A percentile compares a stretch with the other conserved stretches of the same genome.
phyloP scores from a whole-genome alignment of 176 grass and related monocot genomes.

The Oryza longistaminata region DNA sequence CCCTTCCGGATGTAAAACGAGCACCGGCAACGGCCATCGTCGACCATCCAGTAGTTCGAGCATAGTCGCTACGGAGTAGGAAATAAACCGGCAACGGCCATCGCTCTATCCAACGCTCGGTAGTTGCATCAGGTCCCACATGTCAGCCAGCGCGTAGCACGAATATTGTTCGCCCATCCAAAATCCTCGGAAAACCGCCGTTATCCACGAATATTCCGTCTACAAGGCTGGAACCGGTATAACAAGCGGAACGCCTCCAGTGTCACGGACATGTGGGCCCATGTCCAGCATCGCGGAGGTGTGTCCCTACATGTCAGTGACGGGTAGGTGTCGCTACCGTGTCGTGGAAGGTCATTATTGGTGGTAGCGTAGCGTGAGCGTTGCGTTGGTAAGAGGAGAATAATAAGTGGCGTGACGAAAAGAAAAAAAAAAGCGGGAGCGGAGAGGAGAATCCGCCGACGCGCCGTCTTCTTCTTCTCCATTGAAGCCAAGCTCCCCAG shows the following conservation, averaged over 20 bases:
- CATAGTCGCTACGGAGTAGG: too few species aligned
- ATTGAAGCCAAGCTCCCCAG: background rate
- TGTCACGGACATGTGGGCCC: background rate
- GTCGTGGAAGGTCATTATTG: background rate
- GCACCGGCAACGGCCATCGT: too few species aligned
- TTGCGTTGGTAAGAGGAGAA: background rate
- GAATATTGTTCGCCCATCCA: background rate
- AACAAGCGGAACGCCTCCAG: background rate
- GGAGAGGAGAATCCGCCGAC: background rate
- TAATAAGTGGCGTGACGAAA: constrained; percentile 8
- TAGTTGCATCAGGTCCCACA: background rate
- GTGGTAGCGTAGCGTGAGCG: background rate
- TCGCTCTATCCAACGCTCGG: background rate
- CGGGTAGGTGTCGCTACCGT: background rate
- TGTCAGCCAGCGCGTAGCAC: background rate
- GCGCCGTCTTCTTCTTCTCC: constrained; percentile 28
- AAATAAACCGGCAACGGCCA: too few species aligned
- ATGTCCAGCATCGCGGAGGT: background rate
- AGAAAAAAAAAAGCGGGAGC: constrained; percentile 30
- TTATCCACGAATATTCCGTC: background rate
- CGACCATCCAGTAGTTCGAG: too few species aligned
- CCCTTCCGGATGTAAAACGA: too few species aligned
- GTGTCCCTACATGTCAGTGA: background rate
- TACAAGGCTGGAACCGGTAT: background rate
- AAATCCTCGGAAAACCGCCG: background rate